Percentiles rank a stretch among this genome's conserved stretches.
Conservation (phyloP, 169 alveolate genomes). For the Eimeria maxima region DNA sequence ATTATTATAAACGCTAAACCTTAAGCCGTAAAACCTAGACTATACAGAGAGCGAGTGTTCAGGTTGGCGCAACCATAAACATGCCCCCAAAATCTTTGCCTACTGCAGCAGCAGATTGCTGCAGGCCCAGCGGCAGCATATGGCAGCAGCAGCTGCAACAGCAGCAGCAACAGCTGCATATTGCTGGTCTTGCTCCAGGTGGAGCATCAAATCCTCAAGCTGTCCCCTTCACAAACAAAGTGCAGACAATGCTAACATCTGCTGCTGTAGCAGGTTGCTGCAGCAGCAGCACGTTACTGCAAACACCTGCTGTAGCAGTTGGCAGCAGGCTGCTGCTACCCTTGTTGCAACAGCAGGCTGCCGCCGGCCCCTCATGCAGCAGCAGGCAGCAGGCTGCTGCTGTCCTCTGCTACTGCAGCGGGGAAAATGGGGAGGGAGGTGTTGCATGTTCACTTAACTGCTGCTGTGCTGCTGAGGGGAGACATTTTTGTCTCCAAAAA, state of each 20-base stretch:
- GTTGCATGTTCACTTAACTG: background rate
- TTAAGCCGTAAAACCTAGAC: background rate
- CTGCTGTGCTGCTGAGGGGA: background rate
- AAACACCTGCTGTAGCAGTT: too few relatives aligned
- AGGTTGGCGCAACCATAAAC: background rate
- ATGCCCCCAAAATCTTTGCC: background rate
- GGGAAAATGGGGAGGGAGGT: too few relatives aligned
- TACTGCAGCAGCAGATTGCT: background rate
- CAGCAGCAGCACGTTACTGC: background rate
- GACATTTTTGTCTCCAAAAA: background rate
- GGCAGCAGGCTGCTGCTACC: background rate
- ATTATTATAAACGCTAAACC: background rate
- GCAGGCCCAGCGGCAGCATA: background rate
- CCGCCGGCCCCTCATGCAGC: too few relatives aligned
- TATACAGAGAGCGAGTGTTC: background rate
- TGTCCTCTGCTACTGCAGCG: too few relatives aligned
- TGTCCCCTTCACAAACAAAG: background rate
- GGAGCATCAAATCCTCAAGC: background rate
- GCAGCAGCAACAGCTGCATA: background rate
- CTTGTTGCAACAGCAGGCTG: too few relatives aligned
- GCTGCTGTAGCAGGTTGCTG: background rate
- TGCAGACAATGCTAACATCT: background rate
- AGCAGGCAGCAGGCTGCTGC: conserved; percentile 1
- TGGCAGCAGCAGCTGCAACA: background rate
- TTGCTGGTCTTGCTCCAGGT: background rate